These are phyloP conservation scores for Pythium periplocum DNA, from an alignment of 352 stramenopile species.

Conservation along the genomic window DNA sequence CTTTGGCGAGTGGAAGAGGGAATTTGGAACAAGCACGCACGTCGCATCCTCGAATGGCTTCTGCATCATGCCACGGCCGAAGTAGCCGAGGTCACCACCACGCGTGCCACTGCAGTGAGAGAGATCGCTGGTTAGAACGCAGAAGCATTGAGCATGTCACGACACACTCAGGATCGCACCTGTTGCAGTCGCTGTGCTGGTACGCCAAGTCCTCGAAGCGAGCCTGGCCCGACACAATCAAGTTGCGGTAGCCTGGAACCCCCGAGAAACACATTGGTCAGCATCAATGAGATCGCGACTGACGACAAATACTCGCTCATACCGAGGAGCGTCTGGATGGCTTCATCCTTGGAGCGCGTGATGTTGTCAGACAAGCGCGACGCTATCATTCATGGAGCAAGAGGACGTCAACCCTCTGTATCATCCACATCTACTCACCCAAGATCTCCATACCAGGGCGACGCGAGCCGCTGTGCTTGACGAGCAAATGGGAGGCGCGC, in stretches of 20 bases:
- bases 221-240: slow-evolving; percentile 80
- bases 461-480: slow-evolving; percentile 93
- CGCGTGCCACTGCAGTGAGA: slow-evolving; percentile 43
- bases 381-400: slow-evolving; percentile 18
- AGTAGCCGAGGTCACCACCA: slow-evolving; percentile 89
- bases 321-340: slow-evolving; percentile 79
- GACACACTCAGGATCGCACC: slow-evolving; percentile 10
- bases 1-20: too few species aligned
- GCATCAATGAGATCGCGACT: too few species aligned
- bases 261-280: too few species aligned
- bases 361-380: slow-evolving; percentile 90
- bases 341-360: slow-evolving; percentile 88
- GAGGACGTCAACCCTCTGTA: too few species aligned
- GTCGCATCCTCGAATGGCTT: slow-evolving; percentile 90
- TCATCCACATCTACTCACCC: slow-evolving; percentile 3
- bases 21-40: slow-evolving; percentile 17
- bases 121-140: not conserved
- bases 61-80: slow-evolving; percentile 88
- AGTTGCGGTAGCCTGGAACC: slow-evolving; percentile 47
- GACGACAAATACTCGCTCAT: not conserved
- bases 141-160: not conserved
- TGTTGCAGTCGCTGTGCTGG: slow-evolving; percentile 84
- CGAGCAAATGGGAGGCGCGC: slow-evolving; percentile 88
- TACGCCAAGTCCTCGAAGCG: slow-evolving; percentile 73
- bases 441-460: slow-evolving; percentile 52